Conservation (phyloP, 2,329 filamentous ascomycete genomes). For the Gnomoniopsis sp. region DNA sequence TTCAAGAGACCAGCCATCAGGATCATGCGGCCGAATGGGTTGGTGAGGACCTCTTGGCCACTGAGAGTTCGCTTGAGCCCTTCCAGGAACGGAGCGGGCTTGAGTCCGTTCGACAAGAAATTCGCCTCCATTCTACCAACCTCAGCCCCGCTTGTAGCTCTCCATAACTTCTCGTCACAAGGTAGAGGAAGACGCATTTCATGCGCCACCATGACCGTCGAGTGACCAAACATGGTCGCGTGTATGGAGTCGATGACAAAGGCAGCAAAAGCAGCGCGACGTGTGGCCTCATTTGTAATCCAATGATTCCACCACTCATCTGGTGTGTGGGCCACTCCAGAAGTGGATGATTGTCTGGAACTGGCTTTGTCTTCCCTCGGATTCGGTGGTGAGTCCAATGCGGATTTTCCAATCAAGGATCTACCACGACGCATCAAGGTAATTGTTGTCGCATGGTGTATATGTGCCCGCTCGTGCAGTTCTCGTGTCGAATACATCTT, state of each 20-base stretch:
- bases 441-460: constrained; percentile 93
- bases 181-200: constrained; percentile 89
- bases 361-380: constrained; percentile 58
- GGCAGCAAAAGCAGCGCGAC: constrained; percentile 85
- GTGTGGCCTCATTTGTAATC: constrained; percentile 90
- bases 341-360: constrained; percentile 59
- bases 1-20: constrained; percentile 92
- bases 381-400: constrained; percentile 79
- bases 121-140: constrained; percentile 80
- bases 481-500: constrained; percentile 96
- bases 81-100: constrained; percentile 83
- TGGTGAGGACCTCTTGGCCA: constrained; percentile 81
- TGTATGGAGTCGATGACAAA: constrained; percentile 96
- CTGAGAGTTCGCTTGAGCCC: constrained; percentile 86
- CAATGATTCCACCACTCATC: constrained; percentile 96
- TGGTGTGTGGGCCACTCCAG: constrained; percentile 62
- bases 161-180: constrained; percentile 91
- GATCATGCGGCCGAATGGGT: constrained; percentile 88
- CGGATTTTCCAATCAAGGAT: constrained; percentile 81
- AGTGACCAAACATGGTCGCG: constrained; percentile 96
- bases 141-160: constrained; percentile 81
- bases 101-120: constrained; percentile 75
- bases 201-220: constrained; percentile 93
- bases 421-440: constrained; percentile 92
- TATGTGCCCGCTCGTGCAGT: constrained; percentile 90